Conservation (phyloP, 2,329 filamentous ascomycete genomes). For the Penicillium glabrum region DNA sequence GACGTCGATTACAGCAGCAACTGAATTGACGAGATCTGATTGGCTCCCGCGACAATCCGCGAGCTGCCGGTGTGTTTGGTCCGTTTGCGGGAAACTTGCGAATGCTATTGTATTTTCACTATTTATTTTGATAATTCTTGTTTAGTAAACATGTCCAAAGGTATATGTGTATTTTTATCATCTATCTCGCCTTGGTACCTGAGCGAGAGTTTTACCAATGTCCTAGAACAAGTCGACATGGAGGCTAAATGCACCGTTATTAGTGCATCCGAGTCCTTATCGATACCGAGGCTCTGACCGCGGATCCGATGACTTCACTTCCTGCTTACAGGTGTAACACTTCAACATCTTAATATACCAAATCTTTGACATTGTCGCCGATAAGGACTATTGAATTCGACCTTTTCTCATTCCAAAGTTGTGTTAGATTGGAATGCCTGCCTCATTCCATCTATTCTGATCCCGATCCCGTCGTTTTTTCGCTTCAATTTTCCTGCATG, state of each 20-base stretch:
- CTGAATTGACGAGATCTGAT: conserved; percentile 12
- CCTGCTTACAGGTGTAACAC: neutral
- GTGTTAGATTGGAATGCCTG: neutral
- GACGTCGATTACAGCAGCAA: conserved; percentile 19
- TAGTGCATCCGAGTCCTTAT: conserved; percentile 1
- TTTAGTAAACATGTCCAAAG: neutral
- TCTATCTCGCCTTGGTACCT: neutral
- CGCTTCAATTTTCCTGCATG: conserved; percentile 8
- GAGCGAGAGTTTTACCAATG: neutral
- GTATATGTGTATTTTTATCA: neutral
- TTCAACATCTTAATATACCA: neutral
- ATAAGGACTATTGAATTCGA: neutral
- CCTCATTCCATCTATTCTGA: neutral
- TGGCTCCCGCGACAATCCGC: conserved; percentile 16
- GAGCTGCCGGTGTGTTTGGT: conserved; percentile 18
- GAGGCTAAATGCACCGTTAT: neutral
- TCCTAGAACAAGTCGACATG: neutral
- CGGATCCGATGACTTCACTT: conserved; percentile 16
- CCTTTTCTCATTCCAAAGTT: neutral
- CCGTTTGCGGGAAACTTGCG: neutral
- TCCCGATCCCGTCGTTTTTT: neutral
- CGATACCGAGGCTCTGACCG: conserved; percentile 11
- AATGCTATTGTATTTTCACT: neutral
- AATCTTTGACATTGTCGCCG: neutral
- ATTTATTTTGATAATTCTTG: neutral